Conservation (phyloP, 2,329 filamentous ascomycete species). For the Septoria petroselini region DNA sequence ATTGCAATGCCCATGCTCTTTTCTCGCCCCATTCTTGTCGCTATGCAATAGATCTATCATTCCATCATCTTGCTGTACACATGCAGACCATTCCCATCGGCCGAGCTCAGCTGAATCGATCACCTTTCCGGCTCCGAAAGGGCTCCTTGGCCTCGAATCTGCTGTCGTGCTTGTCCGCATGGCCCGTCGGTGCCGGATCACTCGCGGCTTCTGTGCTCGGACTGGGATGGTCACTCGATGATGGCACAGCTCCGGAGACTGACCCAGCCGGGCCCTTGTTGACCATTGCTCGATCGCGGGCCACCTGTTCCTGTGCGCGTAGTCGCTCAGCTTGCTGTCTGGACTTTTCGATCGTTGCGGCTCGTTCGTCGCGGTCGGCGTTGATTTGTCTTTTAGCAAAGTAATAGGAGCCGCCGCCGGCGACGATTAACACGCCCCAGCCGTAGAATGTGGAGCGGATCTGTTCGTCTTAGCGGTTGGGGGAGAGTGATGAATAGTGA, state of each 20-base stretch:
- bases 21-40: background rate
- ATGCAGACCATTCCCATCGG: constrained; percentile 19
- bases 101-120: constrained; percentile 63
- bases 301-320: constrained; percentile 27
- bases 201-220: constrained; percentile 22
- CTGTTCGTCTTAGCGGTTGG: constrained; percentile 13
- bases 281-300: constrained; percentile 16
- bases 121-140: constrained; percentile 76
- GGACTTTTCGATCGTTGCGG: constrained; percentile 66
- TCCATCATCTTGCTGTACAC: background rate
- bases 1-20: background rate
- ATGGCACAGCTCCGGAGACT: constrained; percentile 26
- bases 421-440: constrained; percentile 84
- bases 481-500: background rate
- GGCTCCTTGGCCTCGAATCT: constrained; percentile 82
- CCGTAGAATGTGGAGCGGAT: constrained; percentile 60
- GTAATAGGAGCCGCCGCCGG: constrained; percentile 88
- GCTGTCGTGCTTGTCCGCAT: constrained; percentile 75
- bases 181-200: constrained; percentile 82
- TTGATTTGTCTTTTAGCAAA: constrained; percentile 96
- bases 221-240: constrained; percentile 20
- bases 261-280: constrained; percentile 38
- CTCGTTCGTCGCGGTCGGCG: constrained; percentile 72
- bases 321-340: constrained; percentile 30
- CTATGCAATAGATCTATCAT: constrained; percentile 11